Evolutionary conservation across 2,329 filamentous ascomycete species (phyloP).

Genomic region (Biscogniauxia marginata): DNA sequence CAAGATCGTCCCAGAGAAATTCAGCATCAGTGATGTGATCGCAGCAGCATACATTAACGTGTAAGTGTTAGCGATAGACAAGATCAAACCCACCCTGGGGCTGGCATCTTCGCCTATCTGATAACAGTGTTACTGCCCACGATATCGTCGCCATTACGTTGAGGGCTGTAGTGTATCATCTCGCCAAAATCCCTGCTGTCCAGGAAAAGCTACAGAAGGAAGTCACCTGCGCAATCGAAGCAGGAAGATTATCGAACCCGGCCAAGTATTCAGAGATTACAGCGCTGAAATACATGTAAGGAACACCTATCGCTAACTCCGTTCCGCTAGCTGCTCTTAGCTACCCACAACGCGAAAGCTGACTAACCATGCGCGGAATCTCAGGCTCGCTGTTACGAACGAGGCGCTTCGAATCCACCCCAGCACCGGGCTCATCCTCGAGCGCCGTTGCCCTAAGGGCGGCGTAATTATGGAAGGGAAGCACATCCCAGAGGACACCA

Average conservation of each 20-base stretch:
- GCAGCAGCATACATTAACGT: constrained; percentile 15
- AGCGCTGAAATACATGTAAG: constrained; percentile 10
- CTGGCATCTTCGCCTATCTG: too few species aligned
- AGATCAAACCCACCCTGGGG: too few species aligned
- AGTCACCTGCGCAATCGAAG: neutral
- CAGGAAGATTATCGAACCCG: neutral
- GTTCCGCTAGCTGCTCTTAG: too few species aligned
- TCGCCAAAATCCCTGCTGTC: constrained; percentile 4
- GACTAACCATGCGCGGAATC: too few species aligned
- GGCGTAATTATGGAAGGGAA: neutral
- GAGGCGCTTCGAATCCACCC: neutral
- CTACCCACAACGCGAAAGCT: too few species aligned
- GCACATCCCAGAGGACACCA: neutral
- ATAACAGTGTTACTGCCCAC: constrained; percentile 13
- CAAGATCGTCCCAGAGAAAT: constrained; percentile 8
- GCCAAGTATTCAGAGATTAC: constrained; percentile 9
- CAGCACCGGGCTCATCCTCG: neutral
- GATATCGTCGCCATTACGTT: constrained; percentile 14
- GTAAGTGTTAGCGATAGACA: constrained; percentile 7
- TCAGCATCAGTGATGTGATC: constrained; percentile 9
- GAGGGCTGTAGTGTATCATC: constrained; percentile 11
- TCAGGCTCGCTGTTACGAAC: neutral
- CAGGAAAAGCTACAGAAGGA: constrained; percentile 10
- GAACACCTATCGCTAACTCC: neutral
- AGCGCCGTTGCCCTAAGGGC: neutral